Percentiles rank a stretch among this genome's conserved stretches.
Evolutionary conservation across 768 basidiomycete genomes (phyloP).

Genomic region (Trametes cubensis): DNA sequence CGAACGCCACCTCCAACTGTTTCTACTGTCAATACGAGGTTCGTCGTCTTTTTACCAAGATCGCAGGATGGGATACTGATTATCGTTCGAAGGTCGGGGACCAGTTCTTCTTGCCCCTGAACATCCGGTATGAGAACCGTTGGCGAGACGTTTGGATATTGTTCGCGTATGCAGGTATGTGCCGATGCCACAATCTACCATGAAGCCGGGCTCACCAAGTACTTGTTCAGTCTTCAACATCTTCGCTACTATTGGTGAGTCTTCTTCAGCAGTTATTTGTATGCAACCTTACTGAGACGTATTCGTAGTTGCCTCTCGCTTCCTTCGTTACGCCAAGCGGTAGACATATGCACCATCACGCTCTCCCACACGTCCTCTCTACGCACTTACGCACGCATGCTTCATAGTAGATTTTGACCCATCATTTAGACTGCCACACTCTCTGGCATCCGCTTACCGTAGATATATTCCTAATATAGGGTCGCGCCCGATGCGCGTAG

Average conservation of each 20-base stretch:
- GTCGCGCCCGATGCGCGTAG: too few relatives aligned
- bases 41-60: constrained; percentile 15
- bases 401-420: not conserved
- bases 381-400: not conserved
- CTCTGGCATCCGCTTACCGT: not conserved
- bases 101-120: constrained; percentile 68
- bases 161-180: constrained; percentile 61
- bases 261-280: not conserved
- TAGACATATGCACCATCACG: constrained; percentile 30
- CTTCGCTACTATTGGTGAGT: constrained; percentile 54
- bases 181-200: not conserved
- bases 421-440: too few relatives aligned
- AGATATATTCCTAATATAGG: too few relatives aligned
- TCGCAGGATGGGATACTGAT: not conserved
- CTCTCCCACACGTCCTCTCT: too few relatives aligned
- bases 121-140: constrained; percentile 60
- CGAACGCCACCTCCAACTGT: constrained; percentile 59
- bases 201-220: not conserved
- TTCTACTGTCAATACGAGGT: constrained; percentile 70
- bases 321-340: constrained; percentile 71
- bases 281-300: constrained; percentile 5
- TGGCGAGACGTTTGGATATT: constrained; percentile 74
- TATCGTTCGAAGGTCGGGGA: constrained; percentile 52
- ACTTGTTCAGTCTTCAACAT: constrained; percentile 63
- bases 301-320: constrained; percentile 64